These are phyloP conservation scores for Ganoderma meredithae DNA, from an alignment of 1,284 basidiomycete genomes.

Conservation along the genomic window DNA sequence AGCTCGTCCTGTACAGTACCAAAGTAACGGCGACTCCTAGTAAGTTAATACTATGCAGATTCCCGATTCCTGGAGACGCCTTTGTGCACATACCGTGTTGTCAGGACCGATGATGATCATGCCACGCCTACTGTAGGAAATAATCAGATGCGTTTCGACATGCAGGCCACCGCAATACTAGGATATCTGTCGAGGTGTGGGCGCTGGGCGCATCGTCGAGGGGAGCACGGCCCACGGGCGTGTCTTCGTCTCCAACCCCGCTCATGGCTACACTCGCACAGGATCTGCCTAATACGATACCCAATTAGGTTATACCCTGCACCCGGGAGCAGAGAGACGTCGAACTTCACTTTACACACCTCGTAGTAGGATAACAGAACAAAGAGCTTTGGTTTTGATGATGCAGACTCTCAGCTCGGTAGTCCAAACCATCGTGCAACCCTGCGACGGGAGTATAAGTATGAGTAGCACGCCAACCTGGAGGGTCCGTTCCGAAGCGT, in stretches of 20 bases:
- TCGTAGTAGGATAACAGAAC: not conserved
- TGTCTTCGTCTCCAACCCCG: not conserved
- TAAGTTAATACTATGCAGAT: not conserved
- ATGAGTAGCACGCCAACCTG: not conserved
- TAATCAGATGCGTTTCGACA: not conserved
- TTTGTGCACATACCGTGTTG: not conserved
- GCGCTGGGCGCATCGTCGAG: not conserved
- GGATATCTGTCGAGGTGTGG: not conserved
- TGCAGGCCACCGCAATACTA: not conserved
- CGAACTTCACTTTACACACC: not conserved
- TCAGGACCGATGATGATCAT: not conserved
- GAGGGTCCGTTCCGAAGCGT: no score
- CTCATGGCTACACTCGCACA: not conserved
- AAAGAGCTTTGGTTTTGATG: not conserved
- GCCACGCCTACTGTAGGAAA: not conserved
- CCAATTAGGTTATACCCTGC: not conserved
- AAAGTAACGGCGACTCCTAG: not conserved
- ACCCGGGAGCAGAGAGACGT: not conserved
- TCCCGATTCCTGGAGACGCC: not conserved
- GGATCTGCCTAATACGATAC: not conserved
- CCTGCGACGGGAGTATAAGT: not conserved
- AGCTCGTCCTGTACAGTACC: no score
- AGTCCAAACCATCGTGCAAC: not conserved
- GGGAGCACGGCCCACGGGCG: not conserved
- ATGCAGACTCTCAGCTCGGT: not conserved